Conservation (phyloP, 352 stramenopile genomes). For the Phytopythium mirpurense region DNA sequence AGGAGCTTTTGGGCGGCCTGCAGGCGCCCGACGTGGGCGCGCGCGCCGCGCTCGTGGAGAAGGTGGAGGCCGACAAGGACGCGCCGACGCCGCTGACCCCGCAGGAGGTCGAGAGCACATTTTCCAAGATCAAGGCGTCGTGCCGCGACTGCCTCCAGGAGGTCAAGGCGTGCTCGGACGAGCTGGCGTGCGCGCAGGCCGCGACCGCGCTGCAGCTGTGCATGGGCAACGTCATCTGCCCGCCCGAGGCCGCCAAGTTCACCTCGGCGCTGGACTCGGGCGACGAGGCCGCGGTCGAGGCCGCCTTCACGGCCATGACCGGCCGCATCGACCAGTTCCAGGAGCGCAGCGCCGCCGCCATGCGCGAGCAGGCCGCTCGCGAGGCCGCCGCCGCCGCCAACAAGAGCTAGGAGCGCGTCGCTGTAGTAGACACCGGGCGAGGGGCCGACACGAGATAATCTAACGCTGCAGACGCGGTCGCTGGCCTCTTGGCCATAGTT, state of each 20-base stretch:
- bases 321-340: constrained; percentile 76
- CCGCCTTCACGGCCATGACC: constrained; percentile 73
- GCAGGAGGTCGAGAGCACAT: constrained; percentile 75
- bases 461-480: no score
- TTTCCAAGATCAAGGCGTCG: constrained; percentile 76
- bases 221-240: constrained; percentile 85
- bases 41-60: constrained; percentile 47
- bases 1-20: constrained; percentile 42
- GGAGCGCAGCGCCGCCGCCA: constrained; percentile 60
- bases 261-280: constrained; percentile 65
- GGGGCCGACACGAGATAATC: background rate
- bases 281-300: constrained; percentile 58
- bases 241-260: constrained; percentile 55
- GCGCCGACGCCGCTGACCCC: constrained; percentile 40
- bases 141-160: constrained; percentile 80
- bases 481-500: no score
- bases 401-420: constrained; percentile 7
- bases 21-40: constrained; percentile 42
- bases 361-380: constrained; percentile 70
- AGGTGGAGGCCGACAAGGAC: constrained; percentile 28
- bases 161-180: constrained; percentile 68
- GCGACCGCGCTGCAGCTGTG: constrained; percentile 87
- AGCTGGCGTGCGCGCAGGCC: constrained; percentile 80
- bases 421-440: background rate
- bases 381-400: constrained; percentile 44